A percentile compares a stretch with the other conserved stretches of the same genome.
phyloP scores from a whole-genome alignment of 108 stramenopile species.

The Schizochytrium sp. region DNA sequence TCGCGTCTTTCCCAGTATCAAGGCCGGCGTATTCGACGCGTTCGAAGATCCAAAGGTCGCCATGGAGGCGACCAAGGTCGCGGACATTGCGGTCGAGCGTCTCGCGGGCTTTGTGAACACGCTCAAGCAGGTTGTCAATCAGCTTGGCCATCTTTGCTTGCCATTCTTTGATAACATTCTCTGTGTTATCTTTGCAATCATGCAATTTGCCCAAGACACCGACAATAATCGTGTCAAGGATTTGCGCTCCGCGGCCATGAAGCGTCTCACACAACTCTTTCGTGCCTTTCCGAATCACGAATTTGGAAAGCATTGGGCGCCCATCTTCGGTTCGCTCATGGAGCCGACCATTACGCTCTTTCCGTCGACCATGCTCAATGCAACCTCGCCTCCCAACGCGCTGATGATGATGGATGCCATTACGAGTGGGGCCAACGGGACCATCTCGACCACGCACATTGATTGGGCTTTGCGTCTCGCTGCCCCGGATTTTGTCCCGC shows the following conservation, averaged over 20 bases:
- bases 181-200: not conserved
- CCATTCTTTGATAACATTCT: not conserved
- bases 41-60: not conserved
- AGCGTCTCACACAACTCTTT: not conserved
- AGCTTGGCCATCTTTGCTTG: not conserved
- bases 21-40: not conserved
- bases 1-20: conserved; percentile 26
- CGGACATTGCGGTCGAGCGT: not conserved
- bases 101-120: not conserved
- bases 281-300: not conserved
- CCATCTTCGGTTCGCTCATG: not conserved
- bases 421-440: not conserved
- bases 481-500: not conserved
- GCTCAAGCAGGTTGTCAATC: not conserved
- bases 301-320: not conserved
- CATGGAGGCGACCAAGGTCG: not conserved
- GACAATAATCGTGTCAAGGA: not conserved
- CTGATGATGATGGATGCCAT: not conserved
- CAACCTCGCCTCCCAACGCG: not conserved
- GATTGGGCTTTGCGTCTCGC: not conserved
- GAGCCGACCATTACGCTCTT: not conserved
- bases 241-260: not conserved
- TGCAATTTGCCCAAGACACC: not conserved
- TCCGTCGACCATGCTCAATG: not conserved
- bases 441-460: not conserved